Conservation (phyloP, 305 asterid species). For the Fraxinus latifolia region DNA sequence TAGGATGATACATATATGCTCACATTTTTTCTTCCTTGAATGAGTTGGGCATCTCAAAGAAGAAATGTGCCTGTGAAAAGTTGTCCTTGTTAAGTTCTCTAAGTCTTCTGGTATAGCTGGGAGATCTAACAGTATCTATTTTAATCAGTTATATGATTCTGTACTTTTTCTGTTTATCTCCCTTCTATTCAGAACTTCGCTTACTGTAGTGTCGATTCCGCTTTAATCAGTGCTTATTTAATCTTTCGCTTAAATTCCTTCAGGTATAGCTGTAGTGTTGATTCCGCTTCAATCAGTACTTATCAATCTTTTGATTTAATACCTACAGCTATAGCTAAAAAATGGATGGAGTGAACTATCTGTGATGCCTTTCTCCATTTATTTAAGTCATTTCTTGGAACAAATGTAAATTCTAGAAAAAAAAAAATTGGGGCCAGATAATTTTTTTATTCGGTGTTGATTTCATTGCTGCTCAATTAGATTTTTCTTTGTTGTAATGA, state of each 20-base stretch:
- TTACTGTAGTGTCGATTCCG: background rate
- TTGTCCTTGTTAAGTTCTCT: slow-evolving; percentile 1
- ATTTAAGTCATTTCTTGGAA: slow-evolving; percentile 4
- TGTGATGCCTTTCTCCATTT: background rate
- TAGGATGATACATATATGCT: background rate
- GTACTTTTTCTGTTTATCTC: background rate
- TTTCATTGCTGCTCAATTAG: slow-evolving; percentile 6
- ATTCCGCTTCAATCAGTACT: too few relatives aligned
- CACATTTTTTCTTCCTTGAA: slow-evolving; percentile 1
- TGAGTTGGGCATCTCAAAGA: background rate
- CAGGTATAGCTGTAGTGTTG: background rate
- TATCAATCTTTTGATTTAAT: too few relatives aligned
- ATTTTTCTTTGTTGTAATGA: slow-evolving; percentile 20
- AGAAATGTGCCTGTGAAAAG: background rate
- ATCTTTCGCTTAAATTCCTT: background rate
- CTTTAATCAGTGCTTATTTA: background rate
- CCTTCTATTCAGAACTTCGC: background rate
- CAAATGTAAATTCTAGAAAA: background rate
- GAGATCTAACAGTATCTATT: background rate
- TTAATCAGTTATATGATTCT: background rate
- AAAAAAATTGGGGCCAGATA: background rate
- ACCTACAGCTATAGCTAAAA: background rate
- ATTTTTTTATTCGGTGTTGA: slow-evolving; percentile 13
- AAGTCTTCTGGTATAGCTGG: background rate
- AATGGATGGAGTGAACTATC: background rate